Evolutionary conservation across 2,329 filamentous ascomycete species (phyloP).

Genomic region (Aulographum hederae): DNA sequence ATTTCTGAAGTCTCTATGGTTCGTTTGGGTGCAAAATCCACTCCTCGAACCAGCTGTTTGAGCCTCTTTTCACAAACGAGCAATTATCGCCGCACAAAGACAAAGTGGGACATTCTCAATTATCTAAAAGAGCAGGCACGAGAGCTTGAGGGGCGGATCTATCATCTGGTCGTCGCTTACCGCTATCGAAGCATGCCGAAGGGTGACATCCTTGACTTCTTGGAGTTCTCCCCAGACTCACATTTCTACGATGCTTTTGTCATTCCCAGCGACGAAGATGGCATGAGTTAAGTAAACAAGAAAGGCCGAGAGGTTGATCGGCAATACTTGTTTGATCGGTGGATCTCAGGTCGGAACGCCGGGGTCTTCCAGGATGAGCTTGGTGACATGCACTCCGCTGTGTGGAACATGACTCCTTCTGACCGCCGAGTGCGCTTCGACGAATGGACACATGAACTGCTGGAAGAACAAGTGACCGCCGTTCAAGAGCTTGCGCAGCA

Average conservation of each 20-base stretch:
- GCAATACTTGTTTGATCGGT: constrained; percentile 35
- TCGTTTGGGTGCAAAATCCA: constrained; percentile 44
- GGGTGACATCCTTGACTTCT: constrained; percentile 24
- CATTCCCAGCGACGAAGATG: constrained; percentile 26
- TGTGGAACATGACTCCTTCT: constrained; percentile 35
- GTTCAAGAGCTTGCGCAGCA: constrained; percentile 20
- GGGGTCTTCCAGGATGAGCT: constrained; percentile 22
- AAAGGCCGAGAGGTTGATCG: constrained; percentile 24
- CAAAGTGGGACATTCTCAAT: constrained; percentile 25
- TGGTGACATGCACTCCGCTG: constrained; percentile 8
- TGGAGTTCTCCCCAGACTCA: constrained; percentile 33
- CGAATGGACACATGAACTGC: constrained; percentile 14
- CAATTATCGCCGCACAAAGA: constrained; percentile 13
- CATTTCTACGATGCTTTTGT: constrained; percentile 39
- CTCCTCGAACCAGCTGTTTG: constrained; percentile 27
- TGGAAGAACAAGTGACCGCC: constrained; percentile 30
- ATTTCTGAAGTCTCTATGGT: constrained; percentile 34
- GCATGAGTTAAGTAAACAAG: constrained; percentile 27
- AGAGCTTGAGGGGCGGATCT: background rate
- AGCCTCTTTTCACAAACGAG: constrained; percentile 24
- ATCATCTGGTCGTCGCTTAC: constrained; percentile 12
- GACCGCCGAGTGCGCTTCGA: constrained; percentile 16
- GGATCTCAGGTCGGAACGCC: constrained; percentile 29
- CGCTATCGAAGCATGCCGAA: too few relatives aligned
- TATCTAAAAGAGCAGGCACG: background rate